Evolutionary conservation across 768 basidiomycete species (phyloP).

Genomic region (Psilocybe sp.): DNA sequence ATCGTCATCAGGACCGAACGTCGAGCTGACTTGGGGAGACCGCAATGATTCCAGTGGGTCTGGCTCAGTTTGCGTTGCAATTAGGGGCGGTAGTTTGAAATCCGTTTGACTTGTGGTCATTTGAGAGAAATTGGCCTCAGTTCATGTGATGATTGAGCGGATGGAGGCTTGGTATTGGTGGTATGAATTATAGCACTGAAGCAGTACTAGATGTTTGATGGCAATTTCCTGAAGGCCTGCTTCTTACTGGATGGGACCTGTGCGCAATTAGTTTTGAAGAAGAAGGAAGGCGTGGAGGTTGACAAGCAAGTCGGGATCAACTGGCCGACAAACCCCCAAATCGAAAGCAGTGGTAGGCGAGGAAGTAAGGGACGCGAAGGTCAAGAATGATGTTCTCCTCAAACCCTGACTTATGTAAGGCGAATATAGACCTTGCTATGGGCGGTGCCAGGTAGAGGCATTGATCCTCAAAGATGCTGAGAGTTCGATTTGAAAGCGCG

Average conservation of each 20-base stretch:
- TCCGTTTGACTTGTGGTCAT: slow-evolving; percentile 15
- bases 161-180: neutral
- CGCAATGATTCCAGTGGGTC: slow-evolving; percentile 45
- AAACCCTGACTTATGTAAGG: too few species aligned
- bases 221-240: slow-evolving; percentile 13
- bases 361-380: too few species aligned
- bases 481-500: too few species aligned
- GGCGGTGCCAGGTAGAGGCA: too few species aligned
- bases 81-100: slow-evolving; percentile 20
- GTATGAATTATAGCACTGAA: neutral
- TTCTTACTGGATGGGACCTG: slow-evolving; percentile 1
- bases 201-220: neutral
- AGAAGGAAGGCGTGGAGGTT: too few species aligned
- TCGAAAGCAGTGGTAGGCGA: too few species aligned
- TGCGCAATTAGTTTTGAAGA: too few species aligned
- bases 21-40: slow-evolving; percentile 39
- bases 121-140: slow-evolving; percentile 10
- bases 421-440: too few species aligned
- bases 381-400: too few species aligned
- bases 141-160: slow-evolving; percentile 9
- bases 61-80: slow-evolving; percentile 17
- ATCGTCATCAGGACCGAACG: slow-evolving; percentile 17
- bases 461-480: too few species aligned
- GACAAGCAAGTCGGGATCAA: too few species aligned
- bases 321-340: too few species aligned